A percentile compares a stretch with the other conserved stretches of the same genome.
Conservation (phyloP, 1,139 yeast species). For the Suhomyces guaymorum region DNA sequence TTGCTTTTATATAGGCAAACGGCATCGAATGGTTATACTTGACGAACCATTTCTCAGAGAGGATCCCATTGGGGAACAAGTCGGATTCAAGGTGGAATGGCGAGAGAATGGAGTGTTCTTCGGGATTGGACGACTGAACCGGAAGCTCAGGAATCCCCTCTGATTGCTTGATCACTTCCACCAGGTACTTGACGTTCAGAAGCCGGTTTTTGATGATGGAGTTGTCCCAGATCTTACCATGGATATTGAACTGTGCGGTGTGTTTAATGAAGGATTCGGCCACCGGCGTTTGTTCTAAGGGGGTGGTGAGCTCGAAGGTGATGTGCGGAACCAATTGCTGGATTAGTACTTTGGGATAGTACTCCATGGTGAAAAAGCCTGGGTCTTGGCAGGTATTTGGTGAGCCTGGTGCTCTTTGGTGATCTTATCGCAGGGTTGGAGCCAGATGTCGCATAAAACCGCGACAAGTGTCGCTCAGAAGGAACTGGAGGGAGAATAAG, state of each 20-base stretch:
- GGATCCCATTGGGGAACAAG: slow-evolving; percentile 46
- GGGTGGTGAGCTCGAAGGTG: slow-evolving; percentile 10
- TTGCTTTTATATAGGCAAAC: slow-evolving; percentile 31
- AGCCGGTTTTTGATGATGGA: slow-evolving; percentile 40
- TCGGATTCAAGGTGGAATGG: slow-evolving; percentile 42
- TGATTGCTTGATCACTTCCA: slow-evolving; percentile 19
- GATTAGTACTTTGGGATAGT: slow-evolving; percentile 28
- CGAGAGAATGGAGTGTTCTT: slow-evolving; percentile 33
- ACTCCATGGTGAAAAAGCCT: slow-evolving; percentile 28
- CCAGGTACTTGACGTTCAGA: slow-evolving; percentile 35
- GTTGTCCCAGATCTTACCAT: slow-evolving; percentile 39
- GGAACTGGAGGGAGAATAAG: no score
- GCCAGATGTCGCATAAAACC: no score
- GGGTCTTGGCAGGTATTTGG: background rate
- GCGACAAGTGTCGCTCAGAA: no score
- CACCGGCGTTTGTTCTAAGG: slow-evolving; percentile 3
- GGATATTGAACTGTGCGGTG: slow-evolving; percentile 21
- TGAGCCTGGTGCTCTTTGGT: background rate
- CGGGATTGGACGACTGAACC: slow-evolving; percentile 3
- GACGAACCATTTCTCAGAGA: slow-evolving; percentile 37
- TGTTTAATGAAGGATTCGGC: slow-evolving; percentile 7
- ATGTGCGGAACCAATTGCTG: slow-evolving; percentile 40
- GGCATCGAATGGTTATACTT: slow-evolving; percentile 38
- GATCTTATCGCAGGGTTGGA: background rate
- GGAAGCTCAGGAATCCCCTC: slow-evolving; percentile 3